These are phyloP conservation scores for Zelopaecilomyces penicillatus DNA, from an alignment of 2,329 filamentous ascomycete species.

Conservation along the genomic window DNA sequence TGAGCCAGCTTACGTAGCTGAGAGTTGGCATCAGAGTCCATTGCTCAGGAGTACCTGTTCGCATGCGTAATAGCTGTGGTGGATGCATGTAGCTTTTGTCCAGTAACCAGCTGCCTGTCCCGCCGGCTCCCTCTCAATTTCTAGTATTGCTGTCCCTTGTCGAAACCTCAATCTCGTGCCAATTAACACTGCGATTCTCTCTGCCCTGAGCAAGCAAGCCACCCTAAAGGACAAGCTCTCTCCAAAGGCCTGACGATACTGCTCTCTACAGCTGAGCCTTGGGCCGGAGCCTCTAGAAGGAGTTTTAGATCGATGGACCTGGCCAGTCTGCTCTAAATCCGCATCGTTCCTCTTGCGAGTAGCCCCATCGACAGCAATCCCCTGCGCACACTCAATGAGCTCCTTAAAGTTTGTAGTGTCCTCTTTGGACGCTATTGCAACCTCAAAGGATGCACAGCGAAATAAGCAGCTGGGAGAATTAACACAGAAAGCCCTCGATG, in stretches of 20 bases:
- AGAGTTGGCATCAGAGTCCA: background rate
- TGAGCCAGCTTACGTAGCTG: background rate
- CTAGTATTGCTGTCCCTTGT: conserved; percentile 9
- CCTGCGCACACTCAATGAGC: conserved; percentile 59
- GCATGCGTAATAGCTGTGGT: background rate
- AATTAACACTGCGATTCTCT: conserved; percentile 1
- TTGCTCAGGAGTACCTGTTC: background rate
- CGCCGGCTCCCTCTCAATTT: conserved; percentile 5
- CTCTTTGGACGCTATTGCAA: conserved; percentile 83
- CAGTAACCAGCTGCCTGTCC: conserved; percentile 3
- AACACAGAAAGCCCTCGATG: conserved; percentile 70
- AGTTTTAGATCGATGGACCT: conserved; percentile 10
- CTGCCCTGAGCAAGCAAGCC: background rate
- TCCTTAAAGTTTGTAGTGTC: conserved; percentile 94
- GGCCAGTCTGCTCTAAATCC: conserved; percentile 6
- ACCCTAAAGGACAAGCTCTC: background rate
- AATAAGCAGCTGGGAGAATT: conserved; percentile 78
- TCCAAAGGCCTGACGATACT: conserved; percentile 1
- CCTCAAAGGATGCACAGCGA: conserved; percentile 83
- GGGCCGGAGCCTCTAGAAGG: background rate
- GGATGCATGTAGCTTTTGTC: background rate
- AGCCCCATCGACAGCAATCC: conserved; percentile 6
- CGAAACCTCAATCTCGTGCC: conserved; percentile 1
- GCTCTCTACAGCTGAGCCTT: background rate
- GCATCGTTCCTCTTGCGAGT: conserved; percentile 6